Base-by-base conservation (phyloP, 192 early-diverging fungal genomes). In the Backusella parvicylindrica region DNA sequence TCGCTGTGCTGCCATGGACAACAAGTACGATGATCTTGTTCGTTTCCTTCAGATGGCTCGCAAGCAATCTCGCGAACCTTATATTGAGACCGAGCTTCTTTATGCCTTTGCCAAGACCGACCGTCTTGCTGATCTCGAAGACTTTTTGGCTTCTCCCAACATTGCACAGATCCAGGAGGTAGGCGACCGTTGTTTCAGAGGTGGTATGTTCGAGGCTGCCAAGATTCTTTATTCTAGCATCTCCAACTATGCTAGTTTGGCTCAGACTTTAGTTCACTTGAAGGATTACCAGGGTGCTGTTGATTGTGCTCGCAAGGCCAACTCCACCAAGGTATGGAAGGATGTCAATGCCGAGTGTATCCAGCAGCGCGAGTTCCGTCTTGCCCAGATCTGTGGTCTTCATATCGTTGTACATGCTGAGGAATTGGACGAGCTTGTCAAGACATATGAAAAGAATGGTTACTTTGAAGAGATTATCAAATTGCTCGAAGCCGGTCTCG, bases 261-360 rank as follows among this genome's bases (percentile, higher is more conserved):
- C 98, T 3, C 92, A 96, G n/a, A 99, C 97, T 1, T 87, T 99
- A 21, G 97, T 99, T 41, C 90, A 97, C 73, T 84, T 99, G 68
- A 90, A 92, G 69, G 98, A 99, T 77, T 97, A 97, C 85, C 95
- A 96, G 82, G 90, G 89, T 41, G 97, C 98, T 11, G 98, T 99
- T 35, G 98, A 99, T 80, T 97, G 97, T 71, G 98, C 97, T 9
- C 91, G 98, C 78, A 99, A 99, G 84, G 98, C 98, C 76, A 97
- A 97, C 86, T 92, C 92, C 69, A 99, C 97, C 32, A 95, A 95
- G 84, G 98, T 99, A 60, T 99, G 98, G 98, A 98, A 97, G 90
- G 96, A 99, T 81, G 97, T 99, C 75, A 95, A 99, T 77, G 90
- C 92, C 16, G 97, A 97, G 9, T 98, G 97, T 84, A 94, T 99